Conservation (phyloP, 495 filamentous ascomycete species). For the Tuber magnatum region DNA sequence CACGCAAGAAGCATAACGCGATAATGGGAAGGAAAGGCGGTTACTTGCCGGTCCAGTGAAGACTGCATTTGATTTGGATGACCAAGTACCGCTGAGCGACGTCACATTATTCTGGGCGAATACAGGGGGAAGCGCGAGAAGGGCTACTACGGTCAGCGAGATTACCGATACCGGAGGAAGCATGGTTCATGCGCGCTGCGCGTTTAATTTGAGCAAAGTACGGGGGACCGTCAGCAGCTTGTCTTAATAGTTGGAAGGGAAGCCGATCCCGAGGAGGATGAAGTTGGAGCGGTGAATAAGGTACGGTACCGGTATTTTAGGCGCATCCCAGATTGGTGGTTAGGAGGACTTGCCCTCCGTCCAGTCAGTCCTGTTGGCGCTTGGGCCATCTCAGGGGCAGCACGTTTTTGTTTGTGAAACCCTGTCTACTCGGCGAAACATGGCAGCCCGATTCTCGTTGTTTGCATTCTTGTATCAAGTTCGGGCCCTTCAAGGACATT, state of each 20-base stretch:
- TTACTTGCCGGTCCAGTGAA: conserved; percentile 65
- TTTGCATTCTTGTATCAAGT: background rate
- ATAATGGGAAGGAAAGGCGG: conserved; percentile 9
- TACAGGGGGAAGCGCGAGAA: conserved; percentile 1
- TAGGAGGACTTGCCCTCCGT: background rate
- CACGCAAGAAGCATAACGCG: background rate
- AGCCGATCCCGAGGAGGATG: background rate
- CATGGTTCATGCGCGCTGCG: background rate
- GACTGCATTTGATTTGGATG: conserved; percentile 64
- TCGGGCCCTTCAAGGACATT: background rate
- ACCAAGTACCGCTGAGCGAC: conserved; percentile 66
- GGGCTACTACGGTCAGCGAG: conserved; percentile 7
- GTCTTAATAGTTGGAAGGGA: background rate
- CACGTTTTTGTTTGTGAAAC: background rate
- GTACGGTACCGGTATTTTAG: too few relatives aligned
- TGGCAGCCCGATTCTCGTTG: background rate
- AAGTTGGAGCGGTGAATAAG: background rate
- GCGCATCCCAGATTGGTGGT: background rate
- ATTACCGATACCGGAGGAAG: conserved; percentile 6
- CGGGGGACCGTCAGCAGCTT: background rate
- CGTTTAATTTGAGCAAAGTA: background rate
- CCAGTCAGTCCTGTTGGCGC: conserved; percentile 2
- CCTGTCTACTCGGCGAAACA: background rate
- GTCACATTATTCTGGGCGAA: conserved; percentile 35
- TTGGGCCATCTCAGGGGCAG: conserved; percentile 16